Conservation (phyloP, 2,329 filamentous ascomycete species). For the Nectriaceae sp. region DNA sequence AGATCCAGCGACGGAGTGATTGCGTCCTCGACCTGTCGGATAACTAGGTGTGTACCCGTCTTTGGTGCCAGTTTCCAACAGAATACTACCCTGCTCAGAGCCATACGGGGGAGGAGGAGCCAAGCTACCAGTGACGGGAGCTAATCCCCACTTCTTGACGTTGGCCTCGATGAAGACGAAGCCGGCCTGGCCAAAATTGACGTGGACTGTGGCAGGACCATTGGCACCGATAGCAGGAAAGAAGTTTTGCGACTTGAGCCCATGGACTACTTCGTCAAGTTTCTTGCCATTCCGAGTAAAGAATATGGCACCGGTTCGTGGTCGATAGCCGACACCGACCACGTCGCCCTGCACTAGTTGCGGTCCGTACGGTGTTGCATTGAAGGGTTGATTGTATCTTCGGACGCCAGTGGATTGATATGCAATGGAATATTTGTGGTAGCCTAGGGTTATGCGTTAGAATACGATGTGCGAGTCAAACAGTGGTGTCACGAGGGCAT, state of each 20-base stretch:
- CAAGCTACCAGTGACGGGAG: slow-evolving; percentile 91
- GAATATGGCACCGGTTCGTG: slow-evolving; percentile 91
- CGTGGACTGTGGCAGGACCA: slow-evolving; percentile 87
- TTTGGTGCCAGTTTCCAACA: slow-evolving; percentile 81
- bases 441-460: slow-evolving; percentile 53
- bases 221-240: slow-evolving; percentile 97
- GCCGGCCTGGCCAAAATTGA: slow-evolving; percentile 96
- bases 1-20: slow-evolving; percentile 44
- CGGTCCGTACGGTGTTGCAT: slow-evolving; percentile 76
- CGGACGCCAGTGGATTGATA: slow-evolving; percentile 88
- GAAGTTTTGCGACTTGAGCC: slow-evolving; percentile 92
- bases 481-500: slow-evolving; percentile 35
- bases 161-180: slow-evolving; percentile 99
- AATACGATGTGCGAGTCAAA: slow-evolving; percentile 2
- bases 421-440: slow-evolving; percentile 88
- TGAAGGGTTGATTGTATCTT: slow-evolving; percentile 91
- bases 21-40: slow-evolving; percentile 46
- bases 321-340: slow-evolving; percentile 91
- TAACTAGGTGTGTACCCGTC: slow-evolving; percentile 48
- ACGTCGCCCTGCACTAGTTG: slow-evolving; percentile 91
- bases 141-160: slow-evolving; percentile 98
- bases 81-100: slow-evolving; percentile 93
- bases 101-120: slow-evolving; percentile 96
- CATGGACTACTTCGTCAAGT: slow-evolving; percentile 90
- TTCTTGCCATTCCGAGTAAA: slow-evolving; percentile 99